phyloP scores from a whole-genome alignment of 2,329 filamentous ascomycete species.

The Alternaria burnsii region DNA sequence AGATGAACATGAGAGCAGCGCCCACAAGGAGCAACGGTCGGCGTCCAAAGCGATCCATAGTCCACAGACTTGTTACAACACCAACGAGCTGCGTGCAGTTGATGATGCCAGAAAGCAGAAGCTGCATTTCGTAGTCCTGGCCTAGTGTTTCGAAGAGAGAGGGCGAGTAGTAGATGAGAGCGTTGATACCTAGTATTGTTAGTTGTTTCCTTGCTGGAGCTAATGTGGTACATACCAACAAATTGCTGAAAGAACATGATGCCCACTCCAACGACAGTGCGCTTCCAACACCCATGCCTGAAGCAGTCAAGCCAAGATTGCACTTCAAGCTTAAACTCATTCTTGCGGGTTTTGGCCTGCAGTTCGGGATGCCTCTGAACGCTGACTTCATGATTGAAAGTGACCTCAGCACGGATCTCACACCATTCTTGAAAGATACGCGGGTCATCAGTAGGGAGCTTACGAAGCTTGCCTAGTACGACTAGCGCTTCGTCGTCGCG shows the following conservation, averaged over 20 bases:
- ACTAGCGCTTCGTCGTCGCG: slow-evolving; percentile 59
- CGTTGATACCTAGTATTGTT: slow-evolving; percentile 41
- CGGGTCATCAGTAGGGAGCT: slow-evolving; percentile 58
- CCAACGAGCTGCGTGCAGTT: slow-evolving; percentile 56
- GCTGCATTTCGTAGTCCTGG: slow-evolving; percentile 60
- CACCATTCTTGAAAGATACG: slow-evolving; percentile 63
- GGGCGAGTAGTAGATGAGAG: slow-evolving; percentile 68
- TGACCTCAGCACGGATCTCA: slow-evolving; percentile 63
- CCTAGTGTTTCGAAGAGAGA: slow-evolving; percentile 68
- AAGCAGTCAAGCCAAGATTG: slow-evolving; percentile 60
- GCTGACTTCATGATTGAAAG: slow-evolving; percentile 60
- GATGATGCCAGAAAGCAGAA: slow-evolving; percentile 74
- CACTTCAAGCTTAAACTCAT: slow-evolving; percentile 56
- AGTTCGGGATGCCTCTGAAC: slow-evolving; percentile 49
- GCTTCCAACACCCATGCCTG: slow-evolving; percentile 54
- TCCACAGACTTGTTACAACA: slow-evolving; percentile 53
- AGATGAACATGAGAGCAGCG: slow-evolving; percentile 57
- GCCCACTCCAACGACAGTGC: slow-evolving; percentile 53
- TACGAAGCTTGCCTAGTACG: slow-evolving; percentile 60
- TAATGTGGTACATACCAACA: slow-evolving; percentile 40
- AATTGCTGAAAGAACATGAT: slow-evolving; percentile 57
- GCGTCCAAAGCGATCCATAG: slow-evolving; percentile 55
- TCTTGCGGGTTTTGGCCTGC: slow-evolving; percentile 39
- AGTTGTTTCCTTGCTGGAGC: neutral
- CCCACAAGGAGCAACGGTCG: slow-evolving; percentile 53